These are phyloP conservation scores for Fragilariopsis cylindrus DNA, from an alignment of 108 stramenopile genomes.

Conservation along the genomic window DNA sequence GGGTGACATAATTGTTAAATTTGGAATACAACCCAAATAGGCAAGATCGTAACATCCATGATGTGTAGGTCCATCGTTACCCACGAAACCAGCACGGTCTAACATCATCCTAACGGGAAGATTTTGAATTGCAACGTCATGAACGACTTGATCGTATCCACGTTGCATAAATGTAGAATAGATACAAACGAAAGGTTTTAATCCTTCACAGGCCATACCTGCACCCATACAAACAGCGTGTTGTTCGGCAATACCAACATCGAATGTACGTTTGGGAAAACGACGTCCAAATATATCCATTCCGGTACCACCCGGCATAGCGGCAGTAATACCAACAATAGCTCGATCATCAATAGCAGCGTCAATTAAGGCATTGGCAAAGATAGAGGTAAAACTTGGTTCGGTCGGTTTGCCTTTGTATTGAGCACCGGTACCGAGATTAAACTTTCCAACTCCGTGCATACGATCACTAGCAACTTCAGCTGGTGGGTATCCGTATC, in stretches of 20 bases:
- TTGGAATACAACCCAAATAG: constrained; percentile 93
- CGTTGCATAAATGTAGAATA: constrained; percentile 98
- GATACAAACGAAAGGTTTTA: constrained; percentile 97
- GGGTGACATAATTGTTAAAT: constrained; percentile 95
- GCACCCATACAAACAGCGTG: constrained; percentile 98
- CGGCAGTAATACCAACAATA: constrained; percentile 96
- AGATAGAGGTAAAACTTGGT: constrained; percentile 90
- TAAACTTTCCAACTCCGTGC: constrained; percentile 98
- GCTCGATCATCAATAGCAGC: constrained; percentile 90
- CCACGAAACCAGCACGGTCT: constrained; percentile 95
- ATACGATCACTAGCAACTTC: constrained; percentile 90
- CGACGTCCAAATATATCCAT: constrained; percentile 97
- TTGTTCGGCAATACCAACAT: constrained; percentile 98
- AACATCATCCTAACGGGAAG: constrained; percentile 94
- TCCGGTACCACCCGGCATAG: constrained; percentile 98
- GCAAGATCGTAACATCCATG: constrained; percentile 94
- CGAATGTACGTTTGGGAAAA: constrained; percentile 95
- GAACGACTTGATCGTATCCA: constrained; percentile 96
- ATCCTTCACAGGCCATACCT: constrained; percentile 95
- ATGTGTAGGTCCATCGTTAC: constrained; percentile 97
- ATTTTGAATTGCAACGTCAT: constrained; percentile 97
- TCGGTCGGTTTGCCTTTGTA: constrained; percentile 74
- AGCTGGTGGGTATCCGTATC: constrained; percentile 96
- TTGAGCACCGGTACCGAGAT: constrained; percentile 92
- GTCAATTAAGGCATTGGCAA: constrained; percentile 92